phyloP scores from a whole-genome alignment of 169 alveolate species.

The Plasmodium falciparum region DNA sequence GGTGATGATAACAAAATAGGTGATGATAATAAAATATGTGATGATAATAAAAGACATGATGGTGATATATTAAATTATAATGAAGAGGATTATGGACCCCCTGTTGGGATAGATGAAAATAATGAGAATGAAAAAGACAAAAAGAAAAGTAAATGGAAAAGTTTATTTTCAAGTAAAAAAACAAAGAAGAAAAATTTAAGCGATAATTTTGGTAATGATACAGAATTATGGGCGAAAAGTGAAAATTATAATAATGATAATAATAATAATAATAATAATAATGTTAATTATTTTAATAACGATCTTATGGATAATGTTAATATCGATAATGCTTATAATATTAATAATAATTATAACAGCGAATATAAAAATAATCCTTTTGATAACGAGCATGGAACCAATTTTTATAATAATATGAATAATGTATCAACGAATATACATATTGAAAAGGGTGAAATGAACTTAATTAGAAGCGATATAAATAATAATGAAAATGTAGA shows the following conservation, averaged over 20 bases:
- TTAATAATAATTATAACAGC: too few species aligned
- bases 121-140: slow-evolving; percentile 27
- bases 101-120: background rate
- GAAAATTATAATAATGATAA: slow-evolving; percentile 19
- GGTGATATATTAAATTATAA: background rate
- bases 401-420: slow-evolving; percentile 2
- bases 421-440: slow-evolving; percentile 11
- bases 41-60: too few species aligned
- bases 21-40: background rate
- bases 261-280: background rate
- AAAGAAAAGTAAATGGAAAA: slow-evolving; percentile 40
- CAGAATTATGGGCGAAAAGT: slow-evolving; percentile 69
- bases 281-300: background rate
- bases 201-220: slow-evolving; percentile 60
- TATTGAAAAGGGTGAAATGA: slow-evolving; percentile 38
- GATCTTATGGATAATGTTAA: background rate
- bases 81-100: background rate
- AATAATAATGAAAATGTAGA: background rate
- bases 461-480: slow-evolving; percentile 18
- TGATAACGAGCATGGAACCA: background rate
- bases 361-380: slow-evolving; percentile 1
- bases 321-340: slow-evolving; percentile 1
- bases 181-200: slow-evolving; percentile 51
- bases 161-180: slow-evolving; percentile 28
- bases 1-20: background rate